Evolutionary conservation across 2,329 filamentous ascomycete species (phyloP).

Genomic region (Hortaea sp.): DNA sequence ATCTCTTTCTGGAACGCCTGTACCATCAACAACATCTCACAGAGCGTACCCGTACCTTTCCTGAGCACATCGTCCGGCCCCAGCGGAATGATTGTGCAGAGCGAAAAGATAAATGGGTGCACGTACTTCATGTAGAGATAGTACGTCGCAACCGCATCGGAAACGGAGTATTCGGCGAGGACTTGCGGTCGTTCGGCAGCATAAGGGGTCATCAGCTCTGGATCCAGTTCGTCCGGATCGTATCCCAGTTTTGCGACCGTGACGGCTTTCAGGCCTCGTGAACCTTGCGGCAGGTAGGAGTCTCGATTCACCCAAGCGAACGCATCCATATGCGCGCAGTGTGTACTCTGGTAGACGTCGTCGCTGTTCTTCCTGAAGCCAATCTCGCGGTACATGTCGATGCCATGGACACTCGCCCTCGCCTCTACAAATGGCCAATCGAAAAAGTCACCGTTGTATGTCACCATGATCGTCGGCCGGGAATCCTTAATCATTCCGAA

Average conservation of each 20-base stretch:
- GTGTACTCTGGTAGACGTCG: conserved; percentile 91
- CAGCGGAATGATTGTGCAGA: conserved; percentile 91
- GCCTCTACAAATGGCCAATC: conserved; percentile 99
- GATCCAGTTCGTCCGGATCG: conserved; percentile 94
- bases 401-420: conserved; percentile 82
- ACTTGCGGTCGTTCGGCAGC: conserved; percentile 86
- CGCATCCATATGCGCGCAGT: conserved; percentile 97
- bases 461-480: conserved; percentile 90
- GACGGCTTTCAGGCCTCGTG: conserved; percentile 91
- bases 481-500: conserved; percentile 94
- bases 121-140: conserved; percentile 99
- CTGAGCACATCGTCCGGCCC: conserved; percentile 85
- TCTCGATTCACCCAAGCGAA: conserved; percentile 99
- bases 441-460: conserved; percentile 99
- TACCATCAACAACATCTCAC: conserved; percentile 98
- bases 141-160: conserved; percentile 96
- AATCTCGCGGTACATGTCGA: conserved; percentile 99
- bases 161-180: conserved; percentile 94
- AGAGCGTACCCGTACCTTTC: conserved; percentile 96
- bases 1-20: conserved; percentile 90
- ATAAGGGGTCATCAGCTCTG: conserved; percentile 88
- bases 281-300: conserved; percentile 93
- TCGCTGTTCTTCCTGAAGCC: conserved; percentile 92
- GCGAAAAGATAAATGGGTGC: conserved; percentile 98
- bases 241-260: conserved; percentile 97